phyloP scores from a whole-genome alignment of 2,329 filamentous ascomycete genomes.

The Myriosclerotinia curreyana region DNA sequence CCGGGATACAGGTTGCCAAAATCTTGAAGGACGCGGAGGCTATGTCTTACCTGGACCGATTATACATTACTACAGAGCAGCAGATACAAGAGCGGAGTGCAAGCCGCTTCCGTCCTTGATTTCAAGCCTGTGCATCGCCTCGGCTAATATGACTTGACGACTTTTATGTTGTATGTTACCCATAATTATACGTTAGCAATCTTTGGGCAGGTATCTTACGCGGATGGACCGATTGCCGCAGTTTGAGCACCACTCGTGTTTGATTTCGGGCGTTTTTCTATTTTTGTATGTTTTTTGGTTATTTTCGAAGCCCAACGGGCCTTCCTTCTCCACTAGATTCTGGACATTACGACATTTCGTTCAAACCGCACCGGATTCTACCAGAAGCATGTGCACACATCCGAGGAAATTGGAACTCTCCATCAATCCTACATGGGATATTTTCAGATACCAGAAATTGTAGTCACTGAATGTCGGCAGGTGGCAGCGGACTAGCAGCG shows the following conservation, averaged over 20 bases:
- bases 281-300: slow-evolving; percentile 2
- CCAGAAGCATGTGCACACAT: background rate
- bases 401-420: background rate
- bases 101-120: slow-evolving; percentile 35
- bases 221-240: background rate
- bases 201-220: background rate
- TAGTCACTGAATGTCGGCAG: background rate
- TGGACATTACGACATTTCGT: background rate
- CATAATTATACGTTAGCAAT: slow-evolving; percentile 8
- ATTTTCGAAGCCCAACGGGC: background rate
- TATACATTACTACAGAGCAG: slow-evolving; percentile 80
- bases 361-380: background rate
- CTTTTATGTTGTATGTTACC: slow-evolving; percentile 28
- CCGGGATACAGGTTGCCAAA: slow-evolving; percentile 82
- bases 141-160: slow-evolving; percentile 28
- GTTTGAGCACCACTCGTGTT: background rate
- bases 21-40: slow-evolving; percentile 66
- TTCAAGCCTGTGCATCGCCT: slow-evolving; percentile 19
- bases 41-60: slow-evolving; percentile 55
- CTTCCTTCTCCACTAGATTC: background rate
- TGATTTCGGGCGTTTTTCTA: background rate
- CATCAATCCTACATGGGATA: background rate
- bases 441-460: background rate
- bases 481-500: background rate
- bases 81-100: slow-evolving; percentile 66